phyloP scores from a whole-genome alignment of 331 rosid species.

The Prunus yedoensis region DNA sequence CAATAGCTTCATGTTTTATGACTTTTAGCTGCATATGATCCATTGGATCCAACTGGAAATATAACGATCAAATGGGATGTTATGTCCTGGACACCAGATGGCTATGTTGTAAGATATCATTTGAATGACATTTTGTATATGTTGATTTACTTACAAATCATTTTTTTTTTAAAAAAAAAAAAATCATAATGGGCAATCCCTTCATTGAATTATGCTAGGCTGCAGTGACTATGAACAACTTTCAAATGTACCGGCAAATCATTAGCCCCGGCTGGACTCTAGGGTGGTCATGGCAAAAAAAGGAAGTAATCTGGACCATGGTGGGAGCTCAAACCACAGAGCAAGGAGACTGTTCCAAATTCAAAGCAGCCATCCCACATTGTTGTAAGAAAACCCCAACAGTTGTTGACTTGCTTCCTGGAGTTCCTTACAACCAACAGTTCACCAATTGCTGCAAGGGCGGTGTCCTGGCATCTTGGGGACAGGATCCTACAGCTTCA shows the following conservation, averaged over 20 bases:
- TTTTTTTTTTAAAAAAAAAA: too few species aligned
- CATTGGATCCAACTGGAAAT: constrained; percentile 78
- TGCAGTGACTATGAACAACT: constrained; percentile 67
- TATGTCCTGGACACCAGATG: constrained; percentile 82
- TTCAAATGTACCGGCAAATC: constrained; percentile 63
- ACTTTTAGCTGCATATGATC: constrained; percentile 59
- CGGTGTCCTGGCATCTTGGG: constrained; percentile 79
- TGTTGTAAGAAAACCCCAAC: constrained; percentile 69
- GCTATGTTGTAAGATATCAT: constrained; percentile 55
- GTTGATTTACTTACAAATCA: not conserved
- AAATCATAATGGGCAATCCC: not conserved
- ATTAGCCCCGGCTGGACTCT: constrained; percentile 67
- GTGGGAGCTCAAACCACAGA: constrained; percentile 73
- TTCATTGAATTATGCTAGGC: constrained; percentile 46
- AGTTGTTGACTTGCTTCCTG: constrained; percentile 69
- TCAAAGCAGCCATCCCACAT: constrained; percentile 62
- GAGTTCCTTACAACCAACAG: constrained; percentile 77
- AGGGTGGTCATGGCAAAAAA: constrained; percentile 81
- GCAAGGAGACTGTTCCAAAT: constrained; percentile 78
- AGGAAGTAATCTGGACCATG: constrained; percentile 67
- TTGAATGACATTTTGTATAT: not conserved
- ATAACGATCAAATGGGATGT: constrained; percentile 84
- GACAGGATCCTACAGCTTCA: constrained; percentile 59
- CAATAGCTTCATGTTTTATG: not conserved
- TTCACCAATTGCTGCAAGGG: constrained; percentile 67